Conservation (phyloP, 805 yeast species). For the Sugiyamaella marilandica region DNA sequence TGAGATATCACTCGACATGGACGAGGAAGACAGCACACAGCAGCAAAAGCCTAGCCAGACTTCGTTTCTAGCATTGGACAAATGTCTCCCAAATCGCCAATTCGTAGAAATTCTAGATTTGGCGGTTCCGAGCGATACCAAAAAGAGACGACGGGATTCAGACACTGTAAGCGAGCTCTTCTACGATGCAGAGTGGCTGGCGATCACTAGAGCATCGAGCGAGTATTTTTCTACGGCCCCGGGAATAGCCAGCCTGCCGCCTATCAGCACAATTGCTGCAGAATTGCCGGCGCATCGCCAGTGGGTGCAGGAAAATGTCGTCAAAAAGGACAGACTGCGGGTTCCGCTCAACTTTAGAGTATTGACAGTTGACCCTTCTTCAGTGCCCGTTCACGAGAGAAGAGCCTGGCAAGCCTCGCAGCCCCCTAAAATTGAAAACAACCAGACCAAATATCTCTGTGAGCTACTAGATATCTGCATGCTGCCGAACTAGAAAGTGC, state of each 20-base stretch:
- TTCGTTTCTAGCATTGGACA: constrained; percentile 74
- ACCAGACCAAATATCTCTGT: constrained; percentile 29
- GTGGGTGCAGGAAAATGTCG: constrained; percentile 32
- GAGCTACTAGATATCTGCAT: constrained; percentile 23
- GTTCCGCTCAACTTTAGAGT: constrained; percentile 29
- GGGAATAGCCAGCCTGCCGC: not conserved
- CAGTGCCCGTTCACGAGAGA: not conserved
- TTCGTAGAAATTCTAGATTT: constrained; percentile 53
- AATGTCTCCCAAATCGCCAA: constrained; percentile 63
- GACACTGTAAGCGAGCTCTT: constrained; percentile 12
- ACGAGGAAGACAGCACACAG: constrained; percentile 14
- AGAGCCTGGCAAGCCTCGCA: constrained; percentile 4
- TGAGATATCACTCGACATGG: constrained; percentile 12
- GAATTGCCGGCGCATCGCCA: constrained; percentile 13
- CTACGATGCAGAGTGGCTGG: constrained; percentile 37
- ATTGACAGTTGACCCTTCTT: constrained; percentile 15
- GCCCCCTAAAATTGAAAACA: constrained; percentile 21
- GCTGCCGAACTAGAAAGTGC: not conserved
- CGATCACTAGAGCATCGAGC: constrained; percentile 29
- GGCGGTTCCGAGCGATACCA: not conserved
- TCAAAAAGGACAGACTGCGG: constrained; percentile 19
- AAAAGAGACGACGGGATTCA: constrained; percentile 12
- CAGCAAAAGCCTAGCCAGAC: constrained; percentile 25
- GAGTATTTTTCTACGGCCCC: constrained; percentile 16
- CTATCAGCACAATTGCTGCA: not conserved